Evolutionary conservation across 2,329 filamentous ascomycete genomes (phyloP), one percentile per base, ranked within the genome.

Genomic region (Acrodontium crateriforme): DNA sequence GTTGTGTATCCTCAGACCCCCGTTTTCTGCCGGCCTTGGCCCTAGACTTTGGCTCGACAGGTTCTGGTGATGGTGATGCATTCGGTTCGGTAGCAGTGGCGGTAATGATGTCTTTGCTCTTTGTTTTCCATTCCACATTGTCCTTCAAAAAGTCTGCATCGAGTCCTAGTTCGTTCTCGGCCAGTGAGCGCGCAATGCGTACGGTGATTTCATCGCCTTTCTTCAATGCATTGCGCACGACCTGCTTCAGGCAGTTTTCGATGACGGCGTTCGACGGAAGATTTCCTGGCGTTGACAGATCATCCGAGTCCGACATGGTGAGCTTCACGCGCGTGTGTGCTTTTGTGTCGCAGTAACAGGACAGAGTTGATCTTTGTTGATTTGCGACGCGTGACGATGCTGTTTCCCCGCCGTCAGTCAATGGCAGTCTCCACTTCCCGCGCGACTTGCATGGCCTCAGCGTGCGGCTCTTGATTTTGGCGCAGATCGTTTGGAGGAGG

Each of bases 111-210:
- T 53, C 35, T 35, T 69, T 68, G 45, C 67, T 72, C 31, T 52
- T 54, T 9, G 42, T 36, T 37, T 69, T 74, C 73, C 73, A 77
- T 4, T 45, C 42, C 2, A 42, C 41, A 34, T 63, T 50, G n/a
- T 39, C 50, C 41, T 69, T 75, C 40, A 74, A 63, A 41, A 71
- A 74, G 3, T 60, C 68, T 5, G 54, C 52, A 6, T 60, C 54
- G 13, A 76, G 50, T 17, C 56, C 59, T 8, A 75, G 47, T 26
- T 60, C 48, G 31, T 60, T 50, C 45, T 73, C 70, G 3, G 62
- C 63, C 14, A 59, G 59, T 16, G 55, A 43, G 26, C 71, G 65
- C 27, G 73, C 63, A 30, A 58, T 58, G 37, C 70, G 73, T 28
- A 74, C 57, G 0, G 71, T 73, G 35, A 74, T 49, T 27, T 69